Percentiles rank a stretch among this genome's conserved stretches.
Evolutionary conservation across 192 early-diverging fungal species (phyloP).

Genomic region (Gamsiella multidivaricata): DNA sequence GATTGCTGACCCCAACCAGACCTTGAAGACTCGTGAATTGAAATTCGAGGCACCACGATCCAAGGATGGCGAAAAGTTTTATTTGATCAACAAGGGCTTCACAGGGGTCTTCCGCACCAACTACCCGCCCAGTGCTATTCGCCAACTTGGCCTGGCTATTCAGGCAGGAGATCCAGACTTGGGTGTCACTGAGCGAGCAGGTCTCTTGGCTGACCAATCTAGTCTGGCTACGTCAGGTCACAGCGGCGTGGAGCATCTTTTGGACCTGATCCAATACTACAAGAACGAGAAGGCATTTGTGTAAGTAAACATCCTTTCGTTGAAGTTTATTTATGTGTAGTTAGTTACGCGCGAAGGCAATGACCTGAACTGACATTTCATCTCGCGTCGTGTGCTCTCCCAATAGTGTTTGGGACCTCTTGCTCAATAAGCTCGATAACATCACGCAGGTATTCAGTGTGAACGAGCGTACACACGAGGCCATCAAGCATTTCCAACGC

Average conservation of each 20-base stretch:
- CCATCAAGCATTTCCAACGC: conserved; percentile 74
- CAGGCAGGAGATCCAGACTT: conserved; percentile 53
- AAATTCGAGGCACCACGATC: conserved; percentile 64
- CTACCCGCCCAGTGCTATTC: conserved; percentile 68
- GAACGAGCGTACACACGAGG: conserved; percentile 66
- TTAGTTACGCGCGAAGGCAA: too few relatives aligned
- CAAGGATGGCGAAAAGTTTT: conserved; percentile 63
- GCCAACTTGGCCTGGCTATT: conserved; percentile 64
- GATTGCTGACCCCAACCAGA: conserved; percentile 47
- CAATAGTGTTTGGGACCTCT: conserved; percentile 80
- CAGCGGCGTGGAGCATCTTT: conserved; percentile 72
- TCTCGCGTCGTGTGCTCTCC: too few relatives aligned
- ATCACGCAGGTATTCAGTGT: conserved; percentile 74
- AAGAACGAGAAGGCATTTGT: conserved; percentile 81
- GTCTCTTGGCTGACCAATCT: conserved; percentile 85
- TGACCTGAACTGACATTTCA: too few relatives aligned
- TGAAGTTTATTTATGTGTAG: too few relatives aligned
- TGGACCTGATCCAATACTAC: conserved; percentile 81
- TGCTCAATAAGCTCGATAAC: conserved; percentile 64
- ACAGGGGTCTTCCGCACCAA: conserved; percentile 91
- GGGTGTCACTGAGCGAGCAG: conserved; percentile 76
- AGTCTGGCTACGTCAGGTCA: conserved; percentile 83
- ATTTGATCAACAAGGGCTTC: conserved; percentile 86
- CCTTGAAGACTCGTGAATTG: conserved; percentile 62
- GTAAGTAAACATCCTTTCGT: too few relatives aligned